Evolutionary conservation across 2,329 filamentous ascomycete species (phyloP), one percentile per base, ranked within the genome.

Genomic region (Tolypocladium tropicale): DNA sequence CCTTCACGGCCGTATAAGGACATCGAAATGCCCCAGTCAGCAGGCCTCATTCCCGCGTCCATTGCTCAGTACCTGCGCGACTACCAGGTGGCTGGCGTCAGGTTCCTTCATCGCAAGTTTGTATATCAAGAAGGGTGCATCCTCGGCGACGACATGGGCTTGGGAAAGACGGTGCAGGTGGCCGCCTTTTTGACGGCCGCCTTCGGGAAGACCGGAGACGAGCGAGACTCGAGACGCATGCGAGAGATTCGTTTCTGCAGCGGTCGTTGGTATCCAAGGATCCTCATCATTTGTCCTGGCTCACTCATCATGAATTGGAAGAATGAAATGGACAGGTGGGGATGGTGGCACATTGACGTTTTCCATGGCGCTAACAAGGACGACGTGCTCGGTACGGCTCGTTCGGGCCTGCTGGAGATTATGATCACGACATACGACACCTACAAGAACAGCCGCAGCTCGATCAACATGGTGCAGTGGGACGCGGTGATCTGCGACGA

Each of bases 111-210:
- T 67, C 82, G 89, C 58, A 80, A 89, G 25, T 97, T 97, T 67
- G 87, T 96, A 4, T 93, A 90, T 61, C 94, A 99, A 66, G 87
- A 86, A 63, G 94, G 94, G 1, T 90, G 89, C 2, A 89, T 99
- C 25, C 78, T 99, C 0, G 92, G 93, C 3, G 94, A 99, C 67
- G 94, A 99, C 65, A 99, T 99, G 94, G 94, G 94, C 23, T 72
- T 99, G 34, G 94, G 94, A 0, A 99, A 99, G 72, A 99, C 94
- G 0, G 90, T 99, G 2, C 94, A 99, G 70, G 90, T 99, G 30
- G 94, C 91, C 56, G 89, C 92, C 0, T 97, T 99, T 61, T 76
- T 99, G 25, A 89, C 90, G 0, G 90, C 85, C 1, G 92, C 91
- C 0, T 99, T 96, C 68, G 94, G 94, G 9, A 99, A 99, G 73